Conservation (phyloP, 2,329 filamentous ascomycete genomes). For the Orbilia quercus region DNA sequence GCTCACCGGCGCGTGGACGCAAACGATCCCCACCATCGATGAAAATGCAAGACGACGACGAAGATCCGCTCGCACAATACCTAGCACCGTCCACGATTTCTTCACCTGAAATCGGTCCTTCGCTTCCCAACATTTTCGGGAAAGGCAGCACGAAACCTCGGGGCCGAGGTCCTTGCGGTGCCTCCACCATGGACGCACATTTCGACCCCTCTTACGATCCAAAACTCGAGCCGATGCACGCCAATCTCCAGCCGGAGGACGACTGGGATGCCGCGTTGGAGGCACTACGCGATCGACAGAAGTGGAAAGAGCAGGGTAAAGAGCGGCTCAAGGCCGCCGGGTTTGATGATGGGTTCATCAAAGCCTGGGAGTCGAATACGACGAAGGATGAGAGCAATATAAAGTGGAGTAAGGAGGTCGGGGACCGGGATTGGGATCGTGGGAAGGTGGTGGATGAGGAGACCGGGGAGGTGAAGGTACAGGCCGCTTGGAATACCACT, state of each 20-base stretch:
- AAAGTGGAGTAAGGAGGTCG: slow-evolving; percentile 76
- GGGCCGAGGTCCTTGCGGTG: slow-evolving; percentile 62
- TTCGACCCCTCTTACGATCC: slow-evolving; percentile 77
- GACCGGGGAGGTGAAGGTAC: slow-evolving; percentile 58
- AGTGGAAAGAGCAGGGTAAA: slow-evolving; percentile 79
- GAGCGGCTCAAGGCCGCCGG: slow-evolving; percentile 80
- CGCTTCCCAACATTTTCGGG: slow-evolving; percentile 64
- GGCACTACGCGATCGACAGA: slow-evolving; percentile 80
- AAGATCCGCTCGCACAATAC: slow-evolving; percentile 43
- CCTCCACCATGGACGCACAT: slow-evolving; percentile 79
- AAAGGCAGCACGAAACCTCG: slow-evolving; percentile 22
- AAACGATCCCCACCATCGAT: slow-evolving; percentile 22
- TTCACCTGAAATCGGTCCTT: slow-evolving; percentile 80
- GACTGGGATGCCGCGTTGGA: slow-evolving; percentile 86
- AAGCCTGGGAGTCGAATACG: slow-evolving; percentile 74
- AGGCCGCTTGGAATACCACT: slow-evolving; percentile 56
- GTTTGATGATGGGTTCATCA: slow-evolving; percentile 79
- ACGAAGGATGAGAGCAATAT: slow-evolving; percentile 74
- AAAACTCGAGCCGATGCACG: slow-evolving; percentile 68
- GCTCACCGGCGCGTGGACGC: slow-evolving; percentile 21
- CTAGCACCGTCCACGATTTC: slow-evolving; percentile 55
- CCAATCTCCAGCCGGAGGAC: slow-evolving; percentile 68
- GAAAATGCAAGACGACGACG: slow-evolving; percentile 15
- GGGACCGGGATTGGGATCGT: slow-evolving; percentile 72
- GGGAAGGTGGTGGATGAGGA: slow-evolving; percentile 65